phyloP scores from a whole-genome alignment of 306 rosid genomes.

The Boehmeria nivea region DNA sequence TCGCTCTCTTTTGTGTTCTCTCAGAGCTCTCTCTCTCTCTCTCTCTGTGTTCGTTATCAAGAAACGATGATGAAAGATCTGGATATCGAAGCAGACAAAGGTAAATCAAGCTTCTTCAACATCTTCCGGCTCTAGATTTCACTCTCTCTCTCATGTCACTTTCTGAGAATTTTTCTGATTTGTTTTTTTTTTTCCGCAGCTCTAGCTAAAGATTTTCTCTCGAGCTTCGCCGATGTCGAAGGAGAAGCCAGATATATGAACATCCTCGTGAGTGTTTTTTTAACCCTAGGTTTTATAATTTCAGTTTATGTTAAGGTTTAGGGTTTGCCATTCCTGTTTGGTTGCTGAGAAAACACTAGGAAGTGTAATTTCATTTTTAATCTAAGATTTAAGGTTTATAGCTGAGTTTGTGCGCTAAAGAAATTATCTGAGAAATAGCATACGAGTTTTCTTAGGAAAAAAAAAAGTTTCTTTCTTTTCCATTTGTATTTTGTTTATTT shows the following conservation, averaged over 20 bases:
- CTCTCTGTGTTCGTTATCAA: background rate
- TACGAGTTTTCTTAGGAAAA: too few species aligned
- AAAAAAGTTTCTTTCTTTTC: too few species aligned
- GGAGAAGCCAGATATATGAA: slow-evolving; percentile 72
- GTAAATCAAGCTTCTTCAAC: slow-evolving; percentile 22
- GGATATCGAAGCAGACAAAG: slow-evolving; percentile 62
- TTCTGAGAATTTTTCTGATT: background rate
- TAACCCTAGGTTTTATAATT: too few species aligned
- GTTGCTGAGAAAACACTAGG: slow-evolving; percentile 1
- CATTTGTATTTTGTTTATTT: too few species aligned
- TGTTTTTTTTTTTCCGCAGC: slow-evolving; percentile 27
- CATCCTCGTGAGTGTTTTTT: slow-evolving; percentile 56
- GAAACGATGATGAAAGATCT: slow-evolving; percentile 44
- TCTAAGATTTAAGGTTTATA: too few species aligned
- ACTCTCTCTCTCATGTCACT: background rate
- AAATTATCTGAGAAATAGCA: too few species aligned
- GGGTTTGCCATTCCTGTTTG: background rate
- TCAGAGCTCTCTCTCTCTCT: slow-evolving; percentile 10
- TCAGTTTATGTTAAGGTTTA: too few species aligned
- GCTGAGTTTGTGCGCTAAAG: too few species aligned
- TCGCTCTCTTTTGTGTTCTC: background rate
- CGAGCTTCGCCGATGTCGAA: slow-evolving; percentile 59
- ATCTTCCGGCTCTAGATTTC: background rate
- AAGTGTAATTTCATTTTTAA: background rate
- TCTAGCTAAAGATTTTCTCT: slow-evolving; percentile 70